phyloP scores from a whole-genome alignment of 2,329 filamentous ascomycete species.

The Emydomyces testavorans region DNA sequence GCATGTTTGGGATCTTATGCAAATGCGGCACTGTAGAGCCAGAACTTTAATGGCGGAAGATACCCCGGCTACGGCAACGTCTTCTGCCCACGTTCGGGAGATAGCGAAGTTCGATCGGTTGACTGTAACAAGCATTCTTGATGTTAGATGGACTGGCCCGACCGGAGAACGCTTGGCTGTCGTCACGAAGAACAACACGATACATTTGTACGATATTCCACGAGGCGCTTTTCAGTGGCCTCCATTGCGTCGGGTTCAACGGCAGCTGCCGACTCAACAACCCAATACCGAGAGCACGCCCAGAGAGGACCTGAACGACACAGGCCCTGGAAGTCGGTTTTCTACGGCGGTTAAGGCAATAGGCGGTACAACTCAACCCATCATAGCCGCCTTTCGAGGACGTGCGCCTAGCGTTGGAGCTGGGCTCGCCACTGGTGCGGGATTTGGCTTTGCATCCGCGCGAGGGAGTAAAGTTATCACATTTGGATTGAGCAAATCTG shows the following conservation, averaged over 20 bases:
- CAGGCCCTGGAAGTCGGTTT: constrained; percentile 39
- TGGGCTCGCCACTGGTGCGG: constrained; percentile 34
- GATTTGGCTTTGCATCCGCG: constrained; percentile 37
- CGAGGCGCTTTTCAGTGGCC: constrained; percentile 78
- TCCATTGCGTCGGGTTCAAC: constrained; percentile 46
- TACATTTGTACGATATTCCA: constrained; percentile 83
- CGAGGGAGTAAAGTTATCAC: constrained; percentile 40
- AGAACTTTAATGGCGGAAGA: constrained; percentile 31
- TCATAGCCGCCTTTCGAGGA: constrained; percentile 55
- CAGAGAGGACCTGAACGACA: constrained; percentile 42
- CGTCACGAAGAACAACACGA: constrained; percentile 87
- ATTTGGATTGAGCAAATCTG: constrained; percentile 40
- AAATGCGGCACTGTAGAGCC: constrained; percentile 34
- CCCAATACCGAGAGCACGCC: constrained; percentile 18
- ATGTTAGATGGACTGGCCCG: constrained; percentile 76
- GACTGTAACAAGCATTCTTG: constrained; percentile 81
- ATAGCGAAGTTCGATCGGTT: constrained; percentile 80
- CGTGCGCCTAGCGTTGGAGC: constrained; percentile 39
- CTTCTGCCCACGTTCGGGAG: constrained; percentile 52
- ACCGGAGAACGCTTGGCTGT: constrained; percentile 75
- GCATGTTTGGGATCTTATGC: constrained; percentile 42
- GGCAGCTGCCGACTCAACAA: constrained; percentile 26
- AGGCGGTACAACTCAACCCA: constrained; percentile 48
- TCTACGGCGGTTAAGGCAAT: constrained; percentile 60
- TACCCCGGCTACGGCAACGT: constrained; percentile 20